Conservation (phyloP, 176 grass and related monocot genomes). For the Melocanna baccifera region DNA sequence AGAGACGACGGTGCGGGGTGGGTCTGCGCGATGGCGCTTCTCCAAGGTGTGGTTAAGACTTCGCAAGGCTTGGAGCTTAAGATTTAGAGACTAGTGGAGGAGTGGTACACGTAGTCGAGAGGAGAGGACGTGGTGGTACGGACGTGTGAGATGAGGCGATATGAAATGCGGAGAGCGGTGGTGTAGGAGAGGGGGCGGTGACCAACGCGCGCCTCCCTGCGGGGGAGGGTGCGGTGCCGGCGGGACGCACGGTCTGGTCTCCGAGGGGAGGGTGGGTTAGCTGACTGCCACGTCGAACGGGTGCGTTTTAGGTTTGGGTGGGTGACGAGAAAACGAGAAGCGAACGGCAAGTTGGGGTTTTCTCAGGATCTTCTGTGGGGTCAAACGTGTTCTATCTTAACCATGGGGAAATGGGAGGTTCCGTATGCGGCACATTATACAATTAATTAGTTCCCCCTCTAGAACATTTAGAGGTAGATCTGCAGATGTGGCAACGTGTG, state of each 20-base stretch:
- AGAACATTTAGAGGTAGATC: background rate
- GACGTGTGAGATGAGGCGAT: too few relatives aligned
- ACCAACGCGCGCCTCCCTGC: too few relatives aligned
- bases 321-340: background rate
- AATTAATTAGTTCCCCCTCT: background rate
- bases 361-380: conserved; percentile 1
- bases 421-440: background rate
- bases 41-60: too few relatives aligned
- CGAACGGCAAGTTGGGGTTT: background rate
- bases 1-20: background rate
- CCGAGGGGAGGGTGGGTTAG: background rate
- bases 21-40: background rate
- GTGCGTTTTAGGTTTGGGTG: background rate
- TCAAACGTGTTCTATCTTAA: background rate
- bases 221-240: too few relatives aligned
- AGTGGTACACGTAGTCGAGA: too few relatives aligned
- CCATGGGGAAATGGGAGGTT: background rate
- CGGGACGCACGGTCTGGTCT: too few relatives aligned
- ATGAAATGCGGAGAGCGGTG: too few relatives aligned
- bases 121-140: too few relatives aligned
- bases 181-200: too few relatives aligned
- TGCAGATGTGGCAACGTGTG: background rate
- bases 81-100: too few relatives aligned
- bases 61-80: too few relatives aligned
- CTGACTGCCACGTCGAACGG: too few relatives aligned